A percentile compares a stretch with the other conserved stretches of the same genome.
These are phyloP conservation scores for Inonotus obliquus DNA, from an alignment of 1,284 basidiomycete species.

Conservation along the genomic window DNA sequence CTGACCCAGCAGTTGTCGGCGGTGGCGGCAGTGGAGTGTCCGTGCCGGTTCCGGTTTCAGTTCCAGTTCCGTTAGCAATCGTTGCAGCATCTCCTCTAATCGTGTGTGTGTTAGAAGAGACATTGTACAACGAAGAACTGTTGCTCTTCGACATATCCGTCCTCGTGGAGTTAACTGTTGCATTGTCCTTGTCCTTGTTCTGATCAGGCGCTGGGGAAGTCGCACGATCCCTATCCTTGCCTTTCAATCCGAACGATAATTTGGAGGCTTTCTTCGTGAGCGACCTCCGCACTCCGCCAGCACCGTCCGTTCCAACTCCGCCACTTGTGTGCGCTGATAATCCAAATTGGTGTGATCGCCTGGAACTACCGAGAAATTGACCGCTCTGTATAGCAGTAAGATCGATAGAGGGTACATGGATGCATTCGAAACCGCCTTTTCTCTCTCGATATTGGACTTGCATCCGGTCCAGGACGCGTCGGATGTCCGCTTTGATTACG, in stretches of 20 bases:
- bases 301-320: conserved; percentile 14
- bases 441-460: conserved; percentile 92
- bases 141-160: conserved; percentile 38
- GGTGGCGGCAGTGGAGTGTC: neutral
- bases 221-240: conserved; percentile 36
- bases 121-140: conserved; percentile 77
- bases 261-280: conserved; percentile 73
- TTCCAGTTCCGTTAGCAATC: conserved; percentile 22
- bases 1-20: neutral
- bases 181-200: conserved; percentile 32
- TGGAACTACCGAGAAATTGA: conserved; percentile 24
- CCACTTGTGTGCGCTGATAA: conserved; percentile 30
- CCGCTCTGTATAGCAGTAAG: conserved; percentile 58
- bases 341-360: conserved; percentile 25
- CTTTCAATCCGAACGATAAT: conserved; percentile 56
- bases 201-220: conserved; percentile 18
- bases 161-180: conserved; percentile 50
- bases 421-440: conserved; percentile 91
- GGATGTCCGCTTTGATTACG: conserved; percentile 80
- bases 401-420: conserved; percentile 92
- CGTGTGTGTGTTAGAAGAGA: conserved; percentile 50
- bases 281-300: conserved; percentile 45
- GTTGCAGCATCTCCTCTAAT: conserved; percentile 33
- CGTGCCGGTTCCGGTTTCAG: neutral
- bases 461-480: conserved; percentile 86